Conservation (phyloP, 495 filamentous ascomycete genomes). For the Aspergillus incahuasiensis region DNA sequence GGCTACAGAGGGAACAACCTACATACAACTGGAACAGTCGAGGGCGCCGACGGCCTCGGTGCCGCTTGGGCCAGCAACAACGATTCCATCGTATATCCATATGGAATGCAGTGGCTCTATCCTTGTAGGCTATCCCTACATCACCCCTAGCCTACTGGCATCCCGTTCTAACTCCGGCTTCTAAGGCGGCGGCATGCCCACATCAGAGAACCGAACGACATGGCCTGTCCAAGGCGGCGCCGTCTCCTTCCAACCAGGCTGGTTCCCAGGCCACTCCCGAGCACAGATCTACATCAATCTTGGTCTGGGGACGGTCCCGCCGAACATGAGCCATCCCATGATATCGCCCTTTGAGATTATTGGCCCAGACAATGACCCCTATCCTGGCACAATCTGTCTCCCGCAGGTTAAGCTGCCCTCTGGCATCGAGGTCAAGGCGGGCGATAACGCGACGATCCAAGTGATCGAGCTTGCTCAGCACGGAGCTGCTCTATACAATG, state of each 20-base stretch:
- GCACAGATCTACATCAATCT: constrained; percentile 94
- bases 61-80: constrained; percentile 38
- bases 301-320: constrained; percentile 74
- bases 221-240: constrained; percentile 90
- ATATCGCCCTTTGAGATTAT: constrained; percentile 78
- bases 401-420: constrained; percentile 84
- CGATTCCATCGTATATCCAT: constrained; percentile 57
- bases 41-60: constrained; percentile 40
- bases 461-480: constrained; percentile 85
- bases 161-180: background rate
- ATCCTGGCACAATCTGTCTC: constrained; percentile 82
- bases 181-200: constrained; percentile 78
- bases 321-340: constrained; percentile 88
- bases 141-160: background rate
- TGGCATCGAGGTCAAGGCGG: constrained; percentile 64
- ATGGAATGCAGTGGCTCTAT: constrained; percentile 98
- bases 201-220: constrained; percentile 77
- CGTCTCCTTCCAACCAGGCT: constrained; percentile 83
- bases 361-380: constrained; percentile 76
- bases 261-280: constrained; percentile 86
- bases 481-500: constrained; percentile 86
- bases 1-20: constrained; percentile 94
- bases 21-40: constrained; percentile 61
- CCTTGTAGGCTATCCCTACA: constrained; percentile 65
- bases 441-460: constrained; percentile 93